phyloP scores from a whole-genome alignment of 2,329 filamentous ascomycete genomes.

The Lachnellula occidentalis region DNA sequence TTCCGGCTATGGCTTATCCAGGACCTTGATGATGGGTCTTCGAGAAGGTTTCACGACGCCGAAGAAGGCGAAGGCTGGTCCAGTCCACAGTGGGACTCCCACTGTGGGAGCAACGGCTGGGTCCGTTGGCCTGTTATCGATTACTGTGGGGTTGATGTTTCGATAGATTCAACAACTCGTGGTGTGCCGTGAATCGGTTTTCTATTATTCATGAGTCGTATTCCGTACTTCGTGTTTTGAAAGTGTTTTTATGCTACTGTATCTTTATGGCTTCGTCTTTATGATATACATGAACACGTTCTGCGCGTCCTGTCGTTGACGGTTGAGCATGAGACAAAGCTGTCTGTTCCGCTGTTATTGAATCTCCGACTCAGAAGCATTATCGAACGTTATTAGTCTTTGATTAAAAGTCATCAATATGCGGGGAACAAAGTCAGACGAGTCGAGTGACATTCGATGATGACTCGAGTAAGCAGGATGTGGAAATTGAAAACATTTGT shows the following conservation, averaged over 20 bases:
- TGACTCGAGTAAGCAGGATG: no score
- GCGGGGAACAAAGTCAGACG: no score
- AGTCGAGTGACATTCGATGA: no score
- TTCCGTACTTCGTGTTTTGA: conserved; percentile 18
- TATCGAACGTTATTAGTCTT: no score
- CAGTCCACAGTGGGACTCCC: not conserved
- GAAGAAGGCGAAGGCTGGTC: conserved; percentile 15
- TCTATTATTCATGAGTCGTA: conserved; percentile 13
- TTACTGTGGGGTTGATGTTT: conserved; percentile 11
- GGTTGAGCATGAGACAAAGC: no score
- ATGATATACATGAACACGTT: not conserved
- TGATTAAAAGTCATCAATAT: no score
- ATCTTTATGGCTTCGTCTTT: not conserved
- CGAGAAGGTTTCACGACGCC: conserved; percentile 27
- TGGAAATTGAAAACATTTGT: no score
- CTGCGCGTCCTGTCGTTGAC: not conserved
- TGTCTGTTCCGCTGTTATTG: no score
- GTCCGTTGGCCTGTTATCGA: conserved; percentile 17
- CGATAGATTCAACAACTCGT: conserved; percentile 6
- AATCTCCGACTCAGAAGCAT: no score
- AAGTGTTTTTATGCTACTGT: conserved; percentile 11
- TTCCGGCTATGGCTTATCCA: conserved; percentile 13
- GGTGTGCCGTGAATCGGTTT: conserved; percentile 12
- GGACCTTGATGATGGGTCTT: conserved; percentile 25
- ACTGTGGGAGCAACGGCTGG: conserved; percentile 11